Conservation (phyloP, 2,329 filamentous ascomycete species). For the Epicoccum sorghinum region DNA sequence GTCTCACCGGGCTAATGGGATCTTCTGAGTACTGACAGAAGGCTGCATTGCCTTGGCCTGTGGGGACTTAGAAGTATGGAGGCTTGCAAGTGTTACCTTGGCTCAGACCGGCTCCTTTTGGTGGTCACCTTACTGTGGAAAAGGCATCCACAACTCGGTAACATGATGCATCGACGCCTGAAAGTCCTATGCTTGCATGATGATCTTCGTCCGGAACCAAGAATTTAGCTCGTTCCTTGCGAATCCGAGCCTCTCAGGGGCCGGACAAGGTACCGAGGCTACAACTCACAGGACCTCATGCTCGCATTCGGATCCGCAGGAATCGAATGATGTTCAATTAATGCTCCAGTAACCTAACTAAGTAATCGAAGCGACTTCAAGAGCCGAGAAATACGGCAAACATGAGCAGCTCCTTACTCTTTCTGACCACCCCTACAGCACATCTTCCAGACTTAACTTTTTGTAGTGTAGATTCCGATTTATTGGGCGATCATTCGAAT, state of each 20-base stretch:
- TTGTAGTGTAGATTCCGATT: neutral
- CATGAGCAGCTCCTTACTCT: neutral
- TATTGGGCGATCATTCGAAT: neutral
- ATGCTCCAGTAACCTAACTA: neutral
- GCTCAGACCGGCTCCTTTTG: too few relatives aligned
- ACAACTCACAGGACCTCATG: neutral
- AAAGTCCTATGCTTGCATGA: neutral
- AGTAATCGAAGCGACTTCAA: constrained; percentile 2
- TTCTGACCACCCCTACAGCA: neutral
- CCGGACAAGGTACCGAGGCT: constrained; percentile 1
- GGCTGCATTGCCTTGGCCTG: too few relatives aligned
- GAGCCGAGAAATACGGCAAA: neutral
- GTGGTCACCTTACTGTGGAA: too few relatives aligned
- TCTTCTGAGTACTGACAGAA: too few relatives aligned
- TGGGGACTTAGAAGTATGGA: too few relatives aligned
- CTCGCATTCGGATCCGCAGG: constrained; percentile 7
- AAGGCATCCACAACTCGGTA: too few relatives aligned
- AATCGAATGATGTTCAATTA: neutral
- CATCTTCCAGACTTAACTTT: neutral
- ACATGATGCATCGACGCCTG: neutral
- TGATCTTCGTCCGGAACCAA: neutral
- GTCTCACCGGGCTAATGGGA: too few relatives aligned
- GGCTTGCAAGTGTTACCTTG: too few relatives aligned
- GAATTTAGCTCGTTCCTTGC: neutral
- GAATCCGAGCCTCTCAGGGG: neutral